Conservation (phyloP, 1,284 basidiomycete genomes). For the Takashimella tepidaria region DNA sequence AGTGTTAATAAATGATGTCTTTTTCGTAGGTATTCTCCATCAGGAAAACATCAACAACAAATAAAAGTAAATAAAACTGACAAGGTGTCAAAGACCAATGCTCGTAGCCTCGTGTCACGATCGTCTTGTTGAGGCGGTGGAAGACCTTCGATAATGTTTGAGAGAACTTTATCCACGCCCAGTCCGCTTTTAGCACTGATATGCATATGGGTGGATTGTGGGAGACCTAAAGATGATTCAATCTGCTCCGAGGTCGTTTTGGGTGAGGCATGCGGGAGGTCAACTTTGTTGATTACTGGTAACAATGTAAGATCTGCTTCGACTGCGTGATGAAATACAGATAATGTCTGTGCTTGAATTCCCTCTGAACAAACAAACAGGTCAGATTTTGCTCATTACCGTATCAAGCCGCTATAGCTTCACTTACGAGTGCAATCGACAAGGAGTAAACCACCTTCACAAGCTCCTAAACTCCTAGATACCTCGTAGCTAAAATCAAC, state of each 20-base stretch:
- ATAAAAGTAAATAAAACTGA: conserved; percentile 49
- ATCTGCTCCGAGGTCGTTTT: conserved; percentile 75
- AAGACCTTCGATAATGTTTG: conserved; percentile 74
- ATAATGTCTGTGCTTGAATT: conserved; percentile 95
- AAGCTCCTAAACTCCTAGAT: conserved; percentile 83
- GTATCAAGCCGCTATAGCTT: neutral
- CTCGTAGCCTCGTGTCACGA: conserved; percentile 60
- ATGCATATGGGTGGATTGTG: conserved; percentile 63
- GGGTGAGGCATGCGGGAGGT: conserved; percentile 79
- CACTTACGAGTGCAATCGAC: conserved; percentile 78
- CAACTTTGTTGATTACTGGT: conserved; percentile 94
- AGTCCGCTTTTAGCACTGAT: conserved; percentile 92
- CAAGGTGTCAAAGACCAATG: conserved; percentile 90
- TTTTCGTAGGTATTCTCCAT: conserved; percentile 1
- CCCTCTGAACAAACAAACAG: conserved; percentile 59
- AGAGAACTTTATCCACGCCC: conserved; percentile 65
- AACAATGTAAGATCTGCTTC: conserved; percentile 80
- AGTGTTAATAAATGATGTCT: neutral
- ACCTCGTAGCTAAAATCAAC: conserved; percentile 98
- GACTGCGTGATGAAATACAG: conserved; percentile 83
- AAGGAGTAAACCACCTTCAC: conserved; percentile 82
- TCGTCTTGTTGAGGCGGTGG: conserved; percentile 59
- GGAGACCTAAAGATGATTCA: conserved; percentile 70
- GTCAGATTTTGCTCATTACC: neutral
- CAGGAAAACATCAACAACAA: neutral